Base-by-base conservation (phyloP, 2,329 filamentous ascomycete species). In the Parascedosporium putredinis region DNA sequence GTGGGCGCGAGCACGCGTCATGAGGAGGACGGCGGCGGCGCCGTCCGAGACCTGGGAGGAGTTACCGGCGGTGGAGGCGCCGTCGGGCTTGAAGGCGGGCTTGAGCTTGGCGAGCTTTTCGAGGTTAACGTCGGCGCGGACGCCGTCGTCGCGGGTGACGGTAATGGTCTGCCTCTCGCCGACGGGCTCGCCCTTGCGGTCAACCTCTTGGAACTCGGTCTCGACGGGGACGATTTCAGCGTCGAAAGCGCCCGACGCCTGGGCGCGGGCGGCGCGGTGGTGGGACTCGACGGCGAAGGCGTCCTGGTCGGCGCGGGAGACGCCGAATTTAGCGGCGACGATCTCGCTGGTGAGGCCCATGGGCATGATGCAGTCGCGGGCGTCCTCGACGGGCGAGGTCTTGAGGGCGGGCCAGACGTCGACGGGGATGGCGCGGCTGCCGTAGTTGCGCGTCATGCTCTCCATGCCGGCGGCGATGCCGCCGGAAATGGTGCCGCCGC, bases 371-470 rank as follows among this genome's bases (percentile, higher is more conserved):
- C 90, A 95, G 63, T 95, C 90, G 38, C 77, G 71, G 3, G 86
- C 86, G 55, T 94, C 83, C 59, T 84, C 75, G 8, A 77, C 75
- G 1, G 69, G 66, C 3, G 76, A 81, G 1, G 84, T 76, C 58
- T 72, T 78, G 53, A 95, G 69, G 47, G 77, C 81, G 0, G 84
- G 81, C 88, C 88, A 95, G 9, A 88, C 67, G 55, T 88, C 79
- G 0, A 81, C 83, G 0, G 90, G 90, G 40, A 96, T 93, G n/a
- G 90, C 90, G 51, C 81, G 73, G 23, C 73, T 80, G 47, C 83
- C 89, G 67, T 96, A 96, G 68, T 95, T 95, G 56, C 84, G 72
- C 55, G 88, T 95, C 90, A 96, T 96, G 69, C 85, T 91, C 76
- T 96, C 90, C 86, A 94, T 95, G 25, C 90, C 90, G 2, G 86